Evolutionary conservation across 208 protist genomes (phyloP), one percentile per base, ranked within the genome.

Genomic region (Trypanosoma vivax): DNA sequence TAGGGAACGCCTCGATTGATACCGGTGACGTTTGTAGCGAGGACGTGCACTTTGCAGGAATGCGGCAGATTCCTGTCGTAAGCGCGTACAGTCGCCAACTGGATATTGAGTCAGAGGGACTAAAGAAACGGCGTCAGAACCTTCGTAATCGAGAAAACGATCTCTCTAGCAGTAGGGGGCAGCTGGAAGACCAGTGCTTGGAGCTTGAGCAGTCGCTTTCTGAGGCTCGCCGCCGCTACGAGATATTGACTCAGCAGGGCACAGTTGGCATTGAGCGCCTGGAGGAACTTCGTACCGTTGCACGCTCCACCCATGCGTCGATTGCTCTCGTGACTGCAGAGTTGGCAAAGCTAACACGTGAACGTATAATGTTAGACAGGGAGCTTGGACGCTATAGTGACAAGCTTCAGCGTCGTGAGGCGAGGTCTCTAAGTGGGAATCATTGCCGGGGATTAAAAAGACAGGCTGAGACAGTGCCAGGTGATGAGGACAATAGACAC

Each of bases 321-420:
- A 55, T 76, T 25, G 43, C 64, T n/a, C 48, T 37, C n/a, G 52
- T 69, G 1, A 84, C 84, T 5, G 50, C 47, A 9, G 69, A 88
- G 42, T 60, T 88, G 33, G 76, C 79, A 6, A 47, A 57, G 14
- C 56, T 67, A 3, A 64, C 69, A 4, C 72, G 76, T 6, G 67
- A 78, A 14, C 55, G 70, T n/a, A 50, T 51, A 13, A 55, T 70
- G 40, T 47, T 88, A 30, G 53, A 71, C 31, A 49, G 57, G 23
- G 61, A 85, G 39, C 63, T 81, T 16, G 73, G 79, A 19, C 78
- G 77, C 52, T 84, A 83, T 53, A 61, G 25, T n/a, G 65, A 68
- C 21, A 85, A 81, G 50, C 38, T 87, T 21, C 21, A 65, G 10
- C 33, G 35, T 1, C 35, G 7, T 35, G 35, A 48, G 25, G 13